Base-by-base conservation (phyloP, 371 early-diverging fungal genomes). In the Syncephalis fuscata region DNA sequence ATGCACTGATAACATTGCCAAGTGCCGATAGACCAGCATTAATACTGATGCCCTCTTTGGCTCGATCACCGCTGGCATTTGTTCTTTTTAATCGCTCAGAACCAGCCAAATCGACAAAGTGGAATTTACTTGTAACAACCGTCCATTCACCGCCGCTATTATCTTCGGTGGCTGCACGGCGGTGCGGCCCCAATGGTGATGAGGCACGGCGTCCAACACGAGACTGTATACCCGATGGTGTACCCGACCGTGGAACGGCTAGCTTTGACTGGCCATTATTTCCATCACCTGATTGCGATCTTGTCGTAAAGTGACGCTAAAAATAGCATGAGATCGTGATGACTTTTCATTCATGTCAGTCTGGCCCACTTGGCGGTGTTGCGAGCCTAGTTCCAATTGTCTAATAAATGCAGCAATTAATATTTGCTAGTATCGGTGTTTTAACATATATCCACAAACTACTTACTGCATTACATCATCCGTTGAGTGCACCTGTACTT, bases 21-120 rank as follows among this genome's bases (percentile, higher is more conserved):
- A 99, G 73, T 0, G 95, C 95, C 37, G 98, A 70, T 10, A 99
- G 76, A 8, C 99, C 99, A 11, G 85, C 82, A 64, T 99, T 99
- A 60, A 99, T 99, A 32, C 85, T 80, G 50, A 98, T 99, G 41
- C 95, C 92, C 65, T 99, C 99, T 64, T 88, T 90, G 39, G 85
- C 82, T 46, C 91, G 75, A 43, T 89, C 94, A 11, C 98, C 99
- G 44, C 79, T 84, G 1, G 97, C 93, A 27, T 85, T 74, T 1
- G 99, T 98, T 39, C 87, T 74, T 64, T 98, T 99, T 67, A 75
- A 71, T 46, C 99, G 77, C 65, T 99, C 99, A 37, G 90, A 89
- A 21, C 99, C 99, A 25, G 99, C 99, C 56, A 99, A 67, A 74
- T 99, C 99, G 39, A 99, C 99, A 76, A 99, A 99, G 60, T 95